These are phyloP conservation scores for Glycine tomentella DNA, from an alignment of 306 rosid species.

Conservation along the genomic window DNA sequence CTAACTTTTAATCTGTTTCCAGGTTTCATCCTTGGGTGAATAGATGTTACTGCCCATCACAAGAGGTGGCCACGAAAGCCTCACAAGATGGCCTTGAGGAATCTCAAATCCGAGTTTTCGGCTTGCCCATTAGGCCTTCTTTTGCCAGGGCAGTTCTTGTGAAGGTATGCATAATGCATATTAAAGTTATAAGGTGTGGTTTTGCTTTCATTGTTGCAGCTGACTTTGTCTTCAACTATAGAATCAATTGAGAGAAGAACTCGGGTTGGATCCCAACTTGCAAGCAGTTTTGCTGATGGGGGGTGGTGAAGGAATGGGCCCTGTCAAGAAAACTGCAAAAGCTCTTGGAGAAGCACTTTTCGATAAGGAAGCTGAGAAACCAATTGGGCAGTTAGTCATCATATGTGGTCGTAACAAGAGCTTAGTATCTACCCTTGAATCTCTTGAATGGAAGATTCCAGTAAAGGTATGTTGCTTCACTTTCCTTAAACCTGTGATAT, in stretches of 20 bases:
- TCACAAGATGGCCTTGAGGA: conserved; percentile 77
- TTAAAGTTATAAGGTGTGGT: not conserved
- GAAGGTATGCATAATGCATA: conserved; percentile 51
- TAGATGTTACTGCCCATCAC: conserved; percentile 94
- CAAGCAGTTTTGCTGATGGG: conserved; percentile 98
- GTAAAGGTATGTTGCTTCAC: conserved; percentile 67
- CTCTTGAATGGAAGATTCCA: conserved; percentile 82
- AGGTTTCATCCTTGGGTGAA: conserved; percentile 98
- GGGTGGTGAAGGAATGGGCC: conserved; percentile 99
- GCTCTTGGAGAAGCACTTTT: conserved; percentile 84
- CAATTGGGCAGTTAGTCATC: conserved; percentile 82
- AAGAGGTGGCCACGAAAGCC: conserved; percentile 88
- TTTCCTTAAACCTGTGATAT: conserved; percentile 22
- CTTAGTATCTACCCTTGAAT: conserved; percentile 67
- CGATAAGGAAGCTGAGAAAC: conserved; percentile 67
- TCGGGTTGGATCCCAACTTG: conserved; percentile 79
- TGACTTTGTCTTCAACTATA: conserved; percentile 43
- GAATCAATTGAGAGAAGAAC: conserved; percentile 88
- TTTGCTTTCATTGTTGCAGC: conserved; percentile 31
- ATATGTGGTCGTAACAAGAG: conserved; percentile 88
- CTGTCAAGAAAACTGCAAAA: conserved; percentile 92
- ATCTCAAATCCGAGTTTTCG: conserved; percentile 72
- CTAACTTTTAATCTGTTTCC: conserved; percentile 38
- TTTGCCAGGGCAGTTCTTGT: conserved; percentile 88
- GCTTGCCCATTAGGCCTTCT: conserved; percentile 95